A percentile compares a stretch with the other conserved stretches of the same genome.
These are phyloP conservation scores for Lipomyces mesembrius DNA, from an alignment of 805 yeast genomes.

Conservation along the genomic window DNA sequence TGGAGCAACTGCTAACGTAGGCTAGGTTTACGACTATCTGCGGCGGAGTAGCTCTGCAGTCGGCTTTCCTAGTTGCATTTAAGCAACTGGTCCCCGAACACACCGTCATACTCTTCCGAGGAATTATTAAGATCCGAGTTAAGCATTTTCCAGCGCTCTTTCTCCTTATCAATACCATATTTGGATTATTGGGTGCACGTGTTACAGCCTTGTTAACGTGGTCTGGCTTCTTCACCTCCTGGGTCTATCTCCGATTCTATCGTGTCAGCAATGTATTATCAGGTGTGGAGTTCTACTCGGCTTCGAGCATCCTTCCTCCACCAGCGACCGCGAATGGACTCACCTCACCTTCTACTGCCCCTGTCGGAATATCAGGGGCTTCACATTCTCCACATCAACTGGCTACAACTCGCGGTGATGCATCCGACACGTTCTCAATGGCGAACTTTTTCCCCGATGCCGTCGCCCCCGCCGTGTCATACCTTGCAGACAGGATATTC, in stretches of 20 bases:
- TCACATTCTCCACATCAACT: neutral
- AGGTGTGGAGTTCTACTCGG: slow-evolving; percentile 19
- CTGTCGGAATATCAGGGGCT: neutral
- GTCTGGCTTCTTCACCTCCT: slow-evolving; percentile 64
- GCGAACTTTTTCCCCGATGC: slow-evolving; percentile 79
- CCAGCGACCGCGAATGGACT: slow-evolving; percentile 26
- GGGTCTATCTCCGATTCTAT: slow-evolving; percentile 78
- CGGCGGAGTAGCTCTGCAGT: slow-evolving; percentile 59
- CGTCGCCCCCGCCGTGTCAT: slow-evolving; percentile 46
- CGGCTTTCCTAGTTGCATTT: slow-evolving; percentile 65
- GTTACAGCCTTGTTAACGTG: slow-evolving; percentile 43
- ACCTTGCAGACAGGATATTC: slow-evolving; percentile 16
- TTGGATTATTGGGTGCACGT: slow-evolving; percentile 43
- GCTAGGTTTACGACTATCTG: slow-evolving; percentile 53
- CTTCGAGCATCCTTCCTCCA: slow-evolving; percentile 24
- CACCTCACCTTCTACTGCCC: neutral
- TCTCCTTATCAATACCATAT: slow-evolving; percentile 41
- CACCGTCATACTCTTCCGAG: slow-evolving; percentile 55
- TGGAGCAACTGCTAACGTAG: slow-evolving; percentile 14
- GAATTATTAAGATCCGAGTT: slow-evolving; percentile 50
- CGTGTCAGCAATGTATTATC: slow-evolving; percentile 16
- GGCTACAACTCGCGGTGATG: slow-evolving; percentile 68
- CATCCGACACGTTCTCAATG: slow-evolving; percentile 84
- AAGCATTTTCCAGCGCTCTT: slow-evolving; percentile 52
- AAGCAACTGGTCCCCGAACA: slow-evolving; percentile 70